Percentiles rank a stretch among this genome's conserved stretches.
phyloP scores from a whole-genome alignment of 2,329 filamentous ascomycete species.

The Aureobasidium sp. region DNA sequence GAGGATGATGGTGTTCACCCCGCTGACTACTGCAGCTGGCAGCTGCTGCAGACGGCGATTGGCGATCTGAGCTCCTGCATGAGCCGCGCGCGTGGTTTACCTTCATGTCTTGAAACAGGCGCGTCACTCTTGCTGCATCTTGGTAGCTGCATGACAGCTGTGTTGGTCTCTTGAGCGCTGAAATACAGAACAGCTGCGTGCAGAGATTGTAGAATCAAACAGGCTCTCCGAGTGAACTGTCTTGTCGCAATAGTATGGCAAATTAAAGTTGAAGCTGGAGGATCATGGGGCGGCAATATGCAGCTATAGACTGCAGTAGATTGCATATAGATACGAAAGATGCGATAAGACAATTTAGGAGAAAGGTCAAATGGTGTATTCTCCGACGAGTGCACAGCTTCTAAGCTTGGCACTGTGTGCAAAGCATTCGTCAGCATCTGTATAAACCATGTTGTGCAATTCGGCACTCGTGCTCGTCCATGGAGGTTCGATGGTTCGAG shows the following conservation, averaged over 20 bases:
- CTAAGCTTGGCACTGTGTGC: neutral
- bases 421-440: neutral
- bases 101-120: neutral
- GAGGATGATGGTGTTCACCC: neutral
- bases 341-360: conserved; percentile 11
- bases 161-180: neutral
- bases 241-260: neutral
- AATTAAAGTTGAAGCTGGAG: conserved; percentile 3
- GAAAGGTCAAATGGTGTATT: conserved; percentile 1
- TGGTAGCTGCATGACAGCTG: neutral
- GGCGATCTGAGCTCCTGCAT: conserved; percentile 11
- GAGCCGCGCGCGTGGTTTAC: conserved; percentile 4
- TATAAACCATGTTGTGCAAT: neutral
- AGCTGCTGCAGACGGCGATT: conserved; percentile 5
- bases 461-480: neutral
- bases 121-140: neutral
- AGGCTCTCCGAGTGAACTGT: neutral
- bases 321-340: conserved; percentile 8
- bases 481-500: neutral
- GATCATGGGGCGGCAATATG: conserved; percentile 1
- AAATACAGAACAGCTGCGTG: too few relatives aligned
- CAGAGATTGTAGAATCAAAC: neutral
- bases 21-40: conserved; percentile 7
- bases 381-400: neutral
- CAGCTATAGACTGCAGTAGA: conserved; percentile 4